phyloP scores from a whole-genome alignment of 2,329 filamentous ascomycete species.

The Aspergillus sp. region DNA sequence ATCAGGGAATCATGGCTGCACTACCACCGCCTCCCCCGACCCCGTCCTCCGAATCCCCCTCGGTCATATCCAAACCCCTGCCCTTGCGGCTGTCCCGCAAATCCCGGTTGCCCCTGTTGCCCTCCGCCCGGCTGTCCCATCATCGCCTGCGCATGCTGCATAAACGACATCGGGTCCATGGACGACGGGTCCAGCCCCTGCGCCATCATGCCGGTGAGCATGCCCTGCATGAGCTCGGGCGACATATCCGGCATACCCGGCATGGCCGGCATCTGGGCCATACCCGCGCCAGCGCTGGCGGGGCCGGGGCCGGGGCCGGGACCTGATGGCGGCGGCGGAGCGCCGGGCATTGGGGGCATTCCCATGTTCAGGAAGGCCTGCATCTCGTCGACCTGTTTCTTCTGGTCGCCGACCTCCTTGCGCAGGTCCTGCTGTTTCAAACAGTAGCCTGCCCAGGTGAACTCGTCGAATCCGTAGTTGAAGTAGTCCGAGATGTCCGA shows the following conservation, averaged over 20 bases:
- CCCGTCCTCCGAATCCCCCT: constrained; percentile 23
- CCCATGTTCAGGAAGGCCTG: constrained; percentile 49
- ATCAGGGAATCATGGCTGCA: constrained; percentile 8
- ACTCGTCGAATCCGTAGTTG: constrained; percentile 98
- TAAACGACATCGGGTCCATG: constrained; percentile 47
- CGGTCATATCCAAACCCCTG: constrained; percentile 6
- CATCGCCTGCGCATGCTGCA: constrained; percentile 45
- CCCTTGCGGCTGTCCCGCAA: constrained; percentile 23
- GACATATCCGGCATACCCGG: constrained; percentile 43
- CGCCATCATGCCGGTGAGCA: constrained; percentile 47
- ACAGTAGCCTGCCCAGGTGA: constrained; percentile 92
- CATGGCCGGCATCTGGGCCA: constrained; percentile 19
- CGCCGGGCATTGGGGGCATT: constrained; percentile 39
- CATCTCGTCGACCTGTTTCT: constrained; percentile 56
- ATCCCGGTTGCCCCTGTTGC: constrained; percentile 27
- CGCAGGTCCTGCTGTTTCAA: constrained; percentile 75
- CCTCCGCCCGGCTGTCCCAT: constrained; percentile 34
- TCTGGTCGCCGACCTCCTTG: constrained; percentile 70
- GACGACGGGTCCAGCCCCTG: constrained; percentile 45
- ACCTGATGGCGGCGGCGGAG: constrained; percentile 15
- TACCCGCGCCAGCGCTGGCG: constrained; percentile 22
- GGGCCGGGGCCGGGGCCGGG: constrained; percentile 18
- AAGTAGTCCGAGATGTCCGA: constrained; percentile 96
- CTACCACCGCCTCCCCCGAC: constrained; percentile 31
- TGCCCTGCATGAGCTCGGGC: constrained; percentile 50